Conservation (phyloP, 2,329 filamentous ascomycete genomes). For the Ceratocystis eucalypticola region DNA sequence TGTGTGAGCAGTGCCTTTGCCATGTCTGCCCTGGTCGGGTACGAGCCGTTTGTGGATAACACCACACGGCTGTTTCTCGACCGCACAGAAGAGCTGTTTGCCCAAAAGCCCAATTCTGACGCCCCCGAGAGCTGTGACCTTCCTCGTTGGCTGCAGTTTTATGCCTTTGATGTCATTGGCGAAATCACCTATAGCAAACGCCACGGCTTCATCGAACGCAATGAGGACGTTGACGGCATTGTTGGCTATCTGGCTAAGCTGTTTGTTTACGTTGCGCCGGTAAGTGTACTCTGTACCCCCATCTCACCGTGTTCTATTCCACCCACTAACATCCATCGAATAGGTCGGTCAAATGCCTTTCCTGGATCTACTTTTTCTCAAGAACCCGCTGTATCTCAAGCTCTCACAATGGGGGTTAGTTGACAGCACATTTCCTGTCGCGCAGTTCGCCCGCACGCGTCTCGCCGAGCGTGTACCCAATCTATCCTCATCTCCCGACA, state of each 20-base stretch:
- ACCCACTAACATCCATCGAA: not conserved
- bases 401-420: conserved; percentile 53
- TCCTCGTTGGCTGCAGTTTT: conserved; percentile 62
- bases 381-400: conserved; percentile 60
- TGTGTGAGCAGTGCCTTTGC: conserved; percentile 65
- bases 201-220: conserved; percentile 61
- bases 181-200: conserved; percentile 64
- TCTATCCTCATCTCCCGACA: conserved; percentile 20
- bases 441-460: conserved; percentile 54
- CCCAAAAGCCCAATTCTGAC: conserved; percentile 25
- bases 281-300: conserved; percentile 27
- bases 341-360: conserved; percentile 62
- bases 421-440: conserved; percentile 58
- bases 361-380: conserved; percentile 55
- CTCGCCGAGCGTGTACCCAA: conserved; percentile 50
- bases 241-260: conserved; percentile 49
- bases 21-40: conserved; percentile 63
- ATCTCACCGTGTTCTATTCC: not conserved
- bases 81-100: conserved; percentile 44
- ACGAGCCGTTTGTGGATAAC: conserved; percentile 67
- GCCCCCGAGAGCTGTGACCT: conserved; percentile 43
- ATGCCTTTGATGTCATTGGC: conserved; percentile 70
- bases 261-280: conserved; percentile 58
- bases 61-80: conserved; percentile 58
- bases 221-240: conserved; percentile 63